Conservation (phyloP, 129 eudicot genomes). For the Centaurea solstitialis region DNA sequence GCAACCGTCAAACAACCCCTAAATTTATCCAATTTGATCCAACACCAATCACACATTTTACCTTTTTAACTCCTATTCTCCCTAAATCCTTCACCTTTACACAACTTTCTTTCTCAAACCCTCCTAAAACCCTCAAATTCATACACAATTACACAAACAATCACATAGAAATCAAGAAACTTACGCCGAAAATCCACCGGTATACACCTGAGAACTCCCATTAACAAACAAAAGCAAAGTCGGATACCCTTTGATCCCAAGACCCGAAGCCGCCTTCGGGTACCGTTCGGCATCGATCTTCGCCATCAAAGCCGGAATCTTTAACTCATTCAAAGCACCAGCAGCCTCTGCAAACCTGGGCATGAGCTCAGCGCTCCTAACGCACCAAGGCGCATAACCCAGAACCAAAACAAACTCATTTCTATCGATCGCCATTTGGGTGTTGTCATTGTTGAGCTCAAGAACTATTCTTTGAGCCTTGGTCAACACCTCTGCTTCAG, state of each 20-base stretch:
- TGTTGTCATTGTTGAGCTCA: constrained; percentile 65
- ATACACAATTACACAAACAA: not conserved
- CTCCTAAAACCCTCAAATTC: not conserved
- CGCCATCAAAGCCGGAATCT: constrained; percentile 49
- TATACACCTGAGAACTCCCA: constrained; percentile 67
- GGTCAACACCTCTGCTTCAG: constrained; percentile 72
- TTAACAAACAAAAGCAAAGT: constrained; percentile 77
- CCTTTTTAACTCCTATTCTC: too few relatives aligned
- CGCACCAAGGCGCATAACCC: constrained; percentile 95
- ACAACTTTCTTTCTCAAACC: not conserved
- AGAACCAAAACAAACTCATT: constrained; percentile 73
- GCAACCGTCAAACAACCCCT: too few relatives aligned
- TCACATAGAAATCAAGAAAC: not conserved
- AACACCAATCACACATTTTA: too few relatives aligned
- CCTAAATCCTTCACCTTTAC: not conserved
- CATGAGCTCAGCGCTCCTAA: constrained; percentile 90
- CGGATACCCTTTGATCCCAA: constrained; percentile 88
- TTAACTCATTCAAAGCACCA: constrained; percentile 48
- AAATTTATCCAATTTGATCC: too few relatives aligned
- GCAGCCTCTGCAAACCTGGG: constrained; percentile 97
- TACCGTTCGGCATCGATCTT: constrained; percentile 82
- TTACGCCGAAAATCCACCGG: constrained; percentile 87
- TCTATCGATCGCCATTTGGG: constrained; percentile 46
- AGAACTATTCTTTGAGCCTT: constrained; percentile 76
- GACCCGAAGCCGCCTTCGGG: constrained; percentile 71